These are phyloP conservation scores for Catharanthus roseus DNA, from an alignment of 257 asterid species.

Conservation along the genomic window DNA sequence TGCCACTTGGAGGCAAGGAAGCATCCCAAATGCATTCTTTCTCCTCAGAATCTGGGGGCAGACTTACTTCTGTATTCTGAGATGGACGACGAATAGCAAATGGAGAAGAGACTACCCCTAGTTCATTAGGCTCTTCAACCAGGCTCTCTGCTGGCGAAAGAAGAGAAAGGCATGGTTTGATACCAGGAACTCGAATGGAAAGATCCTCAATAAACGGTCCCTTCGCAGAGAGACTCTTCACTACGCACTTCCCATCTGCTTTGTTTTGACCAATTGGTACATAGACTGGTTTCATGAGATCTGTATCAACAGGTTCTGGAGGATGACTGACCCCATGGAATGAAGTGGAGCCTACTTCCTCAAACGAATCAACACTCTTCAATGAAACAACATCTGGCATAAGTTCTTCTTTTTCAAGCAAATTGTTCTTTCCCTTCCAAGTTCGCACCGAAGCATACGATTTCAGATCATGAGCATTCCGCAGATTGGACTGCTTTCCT, in stretches of 20 bases:
- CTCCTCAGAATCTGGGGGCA: conserved; percentile 36
- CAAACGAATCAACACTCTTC: conserved; percentile 43
- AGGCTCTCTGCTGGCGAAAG: conserved; percentile 31
- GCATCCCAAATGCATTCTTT: conserved; percentile 51
- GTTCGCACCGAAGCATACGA: conserved; percentile 29
- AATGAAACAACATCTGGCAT: conserved; percentile 39
- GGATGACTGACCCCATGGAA: conserved; percentile 88
- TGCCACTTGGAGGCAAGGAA: conserved; percentile 49
- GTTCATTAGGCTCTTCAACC: conserved; percentile 33
- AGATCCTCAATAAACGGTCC: conserved; percentile 57
- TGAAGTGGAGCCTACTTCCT: conserved; percentile 56
- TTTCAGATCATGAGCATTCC: conserved; percentile 34
- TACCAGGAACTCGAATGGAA: conserved; percentile 45
- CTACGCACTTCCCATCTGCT: conserved; percentile 44
- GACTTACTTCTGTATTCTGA: conserved; percentile 30
- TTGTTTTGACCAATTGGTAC: conserved; percentile 58
- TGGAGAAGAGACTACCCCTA: conserved; percentile 26
- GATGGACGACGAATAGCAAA: conserved; percentile 38
- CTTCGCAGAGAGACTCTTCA: conserved; percentile 45
- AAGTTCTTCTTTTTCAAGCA: conserved; percentile 40
- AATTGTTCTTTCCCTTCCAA: conserved; percentile 52
- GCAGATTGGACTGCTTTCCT: conserved; percentile 24
- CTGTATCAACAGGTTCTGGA: conserved; percentile 61
- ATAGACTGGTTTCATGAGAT: conserved; percentile 67
- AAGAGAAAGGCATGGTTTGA: conserved; percentile 27